A percentile compares a stretch with the other conserved stretches of the same genome.
These are phyloP conservation scores for Cercospora sp. DNA, from an alignment of 2,329 filamentous ascomycete genomes.

Conservation along the genomic window DNA sequence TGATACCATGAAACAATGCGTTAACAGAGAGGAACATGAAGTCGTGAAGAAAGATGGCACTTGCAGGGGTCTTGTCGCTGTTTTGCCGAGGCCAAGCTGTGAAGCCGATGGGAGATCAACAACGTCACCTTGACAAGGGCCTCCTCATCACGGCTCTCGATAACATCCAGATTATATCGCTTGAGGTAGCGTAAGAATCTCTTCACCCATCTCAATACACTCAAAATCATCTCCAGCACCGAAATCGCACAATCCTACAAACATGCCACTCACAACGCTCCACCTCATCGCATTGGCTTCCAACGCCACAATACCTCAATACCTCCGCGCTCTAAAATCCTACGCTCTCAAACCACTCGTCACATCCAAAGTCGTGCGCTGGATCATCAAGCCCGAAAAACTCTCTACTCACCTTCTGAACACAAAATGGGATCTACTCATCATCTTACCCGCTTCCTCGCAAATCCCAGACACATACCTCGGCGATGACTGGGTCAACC, in stretches of 20 bases:
- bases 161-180: not conserved
- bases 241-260: not conserved
- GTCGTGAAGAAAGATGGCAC: not conserved
- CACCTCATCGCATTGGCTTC: slow-evolving; percentile 47
- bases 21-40: not conserved
- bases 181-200: too few species aligned
- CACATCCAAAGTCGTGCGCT: slow-evolving; percentile 47
- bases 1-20: not conserved
- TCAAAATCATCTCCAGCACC: not conserved
- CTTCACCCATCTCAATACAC: too few species aligned
- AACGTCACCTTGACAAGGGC: not conserved
- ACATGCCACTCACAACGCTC: slow-evolving; percentile 53
- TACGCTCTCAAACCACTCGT: slow-evolving; percentile 45
- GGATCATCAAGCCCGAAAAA: slow-evolving; percentile 51
- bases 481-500: slow-evolving; percentile 29
- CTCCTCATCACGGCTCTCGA: not conserved
- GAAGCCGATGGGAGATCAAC: not conserved
- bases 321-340: slow-evolving; percentile 43
- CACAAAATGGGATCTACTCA: slow-evolving; percentile 51
- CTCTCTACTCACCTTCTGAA: slow-evolving; percentile 47
- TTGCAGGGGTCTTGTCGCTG: not conserved
- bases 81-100: not conserved
- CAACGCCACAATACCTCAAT: slow-evolving; percentile 39
- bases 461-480: slow-evolving; percentile 30
- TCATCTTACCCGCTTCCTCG: slow-evolving; percentile 43